A percentile compares a stretch with the other conserved stretches of the same genome.
These are phyloP conservation scores for Tolypocladium sp. DNA, from an alignment of 2,329 filamentous ascomycete species.

Conservation along the genomic window DNA sequence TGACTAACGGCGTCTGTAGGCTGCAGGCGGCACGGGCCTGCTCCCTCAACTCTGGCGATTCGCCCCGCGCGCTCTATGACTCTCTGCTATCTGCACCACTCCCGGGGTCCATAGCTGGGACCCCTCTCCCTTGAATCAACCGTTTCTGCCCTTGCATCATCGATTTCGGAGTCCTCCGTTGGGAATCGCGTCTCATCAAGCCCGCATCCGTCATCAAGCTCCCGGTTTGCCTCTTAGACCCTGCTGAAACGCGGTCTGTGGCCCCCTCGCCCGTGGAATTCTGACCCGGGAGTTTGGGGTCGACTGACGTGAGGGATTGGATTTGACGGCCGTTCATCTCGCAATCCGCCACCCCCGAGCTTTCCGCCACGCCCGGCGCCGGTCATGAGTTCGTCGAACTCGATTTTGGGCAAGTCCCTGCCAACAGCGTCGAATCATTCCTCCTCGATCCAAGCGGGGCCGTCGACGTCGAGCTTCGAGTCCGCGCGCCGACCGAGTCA, in stretches of 20 bases:
- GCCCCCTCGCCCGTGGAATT: slow-evolving; percentile 4
- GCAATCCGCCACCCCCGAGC: neutral
- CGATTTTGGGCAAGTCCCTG: slow-evolving; percentile 41
- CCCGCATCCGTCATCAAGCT: neutral
- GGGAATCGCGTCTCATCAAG: neutral
- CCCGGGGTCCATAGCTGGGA: slow-evolving; percentile 25
- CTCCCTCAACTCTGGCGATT: slow-evolving; percentile 12
- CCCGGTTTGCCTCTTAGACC: neutral
- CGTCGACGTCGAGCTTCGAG: slow-evolving; percentile 39
- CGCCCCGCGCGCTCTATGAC: slow-evolving; percentile 26
- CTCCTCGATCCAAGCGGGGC: slow-evolving; percentile 28
- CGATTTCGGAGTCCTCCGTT: neutral
- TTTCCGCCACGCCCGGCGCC: neutral
- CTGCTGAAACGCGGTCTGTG: neutral
- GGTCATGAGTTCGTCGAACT: slow-evolving; percentile 24
- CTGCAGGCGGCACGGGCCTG: neutral
- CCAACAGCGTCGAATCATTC: slow-evolving; percentile 32
- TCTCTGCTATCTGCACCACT: slow-evolving; percentile 17
- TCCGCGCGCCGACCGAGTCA: slow-evolving; percentile 37
- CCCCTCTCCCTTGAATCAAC: slow-evolving; percentile 11
- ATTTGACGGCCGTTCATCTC: neutral
- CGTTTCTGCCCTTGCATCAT: neutral
- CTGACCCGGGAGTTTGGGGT: neutral
- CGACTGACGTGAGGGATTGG: neutral
- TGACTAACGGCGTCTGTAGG: neutral